Conservation (phyloP, 2,329 filamentous ascomycete genomes). For the Xylaria polymorpha region DNA sequence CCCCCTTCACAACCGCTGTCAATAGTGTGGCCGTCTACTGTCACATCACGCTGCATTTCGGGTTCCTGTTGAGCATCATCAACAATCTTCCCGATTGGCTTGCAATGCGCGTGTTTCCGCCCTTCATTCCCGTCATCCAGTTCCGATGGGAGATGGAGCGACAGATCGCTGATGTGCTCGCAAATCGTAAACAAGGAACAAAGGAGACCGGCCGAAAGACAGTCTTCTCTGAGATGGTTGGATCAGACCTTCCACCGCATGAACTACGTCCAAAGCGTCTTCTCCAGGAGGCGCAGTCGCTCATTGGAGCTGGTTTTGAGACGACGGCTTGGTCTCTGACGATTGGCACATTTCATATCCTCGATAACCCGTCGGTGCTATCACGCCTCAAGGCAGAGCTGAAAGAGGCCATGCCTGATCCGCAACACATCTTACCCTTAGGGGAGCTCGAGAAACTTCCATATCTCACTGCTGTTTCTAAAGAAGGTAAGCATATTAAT, state of each 20-base stretch:
- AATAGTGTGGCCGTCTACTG: constrained; percentile 21
- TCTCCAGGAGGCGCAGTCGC: constrained; percentile 33
- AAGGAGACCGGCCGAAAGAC: constrained; percentile 7
- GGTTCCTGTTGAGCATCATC: constrained; percentile 19
- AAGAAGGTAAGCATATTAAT: constrained; percentile 3
- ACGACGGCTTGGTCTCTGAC: constrained; percentile 44
- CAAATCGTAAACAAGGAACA: background rate
- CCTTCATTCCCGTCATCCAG: constrained; percentile 20
- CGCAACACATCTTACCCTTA: constrained; percentile 21
- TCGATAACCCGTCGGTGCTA: constrained; percentile 21
- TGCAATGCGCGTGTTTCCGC: constrained; percentile 22
- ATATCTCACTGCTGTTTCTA: constrained; percentile 14
- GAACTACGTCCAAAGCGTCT: constrained; percentile 17
- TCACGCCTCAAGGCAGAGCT: constrained; percentile 24
- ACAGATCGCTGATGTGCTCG: constrained; percentile 30
- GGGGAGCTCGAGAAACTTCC: constrained; percentile 41
- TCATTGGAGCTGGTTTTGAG: constrained; percentile 43
- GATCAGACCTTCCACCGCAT: constrained; percentile 18
- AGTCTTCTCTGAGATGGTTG: constrained; percentile 20
- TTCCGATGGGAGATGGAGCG: constrained; percentile 32
- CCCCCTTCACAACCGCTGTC: constrained; percentile 17
- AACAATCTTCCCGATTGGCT: constrained; percentile 23
- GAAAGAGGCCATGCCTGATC: constrained; percentile 32
- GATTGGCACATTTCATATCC: constrained; percentile 33
- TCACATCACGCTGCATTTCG: constrained; percentile 25